phyloP scores from a whole-genome alignment of 139 green algal genomes.

The Limnomonas spitsbergensis region DNA sequence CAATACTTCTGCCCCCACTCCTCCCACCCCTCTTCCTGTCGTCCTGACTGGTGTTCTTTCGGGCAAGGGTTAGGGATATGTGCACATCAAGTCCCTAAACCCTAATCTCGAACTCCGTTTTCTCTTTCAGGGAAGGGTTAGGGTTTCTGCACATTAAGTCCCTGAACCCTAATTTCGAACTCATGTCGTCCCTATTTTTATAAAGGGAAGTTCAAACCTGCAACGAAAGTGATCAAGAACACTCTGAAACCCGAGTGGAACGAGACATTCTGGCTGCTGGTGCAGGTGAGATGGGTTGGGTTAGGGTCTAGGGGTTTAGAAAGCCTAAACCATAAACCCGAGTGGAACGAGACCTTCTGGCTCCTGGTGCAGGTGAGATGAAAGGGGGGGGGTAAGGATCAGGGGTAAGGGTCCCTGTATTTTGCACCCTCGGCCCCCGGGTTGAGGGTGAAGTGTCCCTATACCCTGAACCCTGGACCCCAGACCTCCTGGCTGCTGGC shows the following conservation, averaged over 20 bases:
- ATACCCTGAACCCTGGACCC: neutral
- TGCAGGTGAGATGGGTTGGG: constrained; percentile 4
- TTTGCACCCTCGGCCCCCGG: neutral
- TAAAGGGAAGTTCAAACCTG: neutral
- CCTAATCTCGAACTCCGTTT: too few relatives aligned
- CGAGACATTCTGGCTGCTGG: constrained; percentile 5
- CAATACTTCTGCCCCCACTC: too few relatives aligned
- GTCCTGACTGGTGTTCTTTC: too few relatives aligned
- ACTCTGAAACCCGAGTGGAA: neutral
- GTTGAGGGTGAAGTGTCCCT: neutral
- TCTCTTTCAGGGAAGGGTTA: too few relatives aligned
- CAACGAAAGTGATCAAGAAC: constrained; percentile 9
- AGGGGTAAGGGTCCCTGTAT: neutral
- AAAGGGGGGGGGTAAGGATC: neutral
- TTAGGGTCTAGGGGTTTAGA: neutral
- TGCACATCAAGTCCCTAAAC: too few relatives aligned
- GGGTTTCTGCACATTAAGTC: too few relatives aligned
- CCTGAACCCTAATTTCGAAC: too few relatives aligned
- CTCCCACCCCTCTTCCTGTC: too few relatives aligned
- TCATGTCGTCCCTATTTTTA: too few relatives aligned
- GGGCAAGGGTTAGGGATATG: too few relatives aligned
- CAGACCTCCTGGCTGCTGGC: neutral
- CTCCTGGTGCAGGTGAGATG: constrained; percentile 6
- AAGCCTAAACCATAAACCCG: neutral
- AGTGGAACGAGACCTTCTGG: constrained; percentile 4